Evolutionary conservation across 2,329 filamentous ascomycete genomes (phyloP).

Genomic region (Fusarium coffeatum): DNA sequence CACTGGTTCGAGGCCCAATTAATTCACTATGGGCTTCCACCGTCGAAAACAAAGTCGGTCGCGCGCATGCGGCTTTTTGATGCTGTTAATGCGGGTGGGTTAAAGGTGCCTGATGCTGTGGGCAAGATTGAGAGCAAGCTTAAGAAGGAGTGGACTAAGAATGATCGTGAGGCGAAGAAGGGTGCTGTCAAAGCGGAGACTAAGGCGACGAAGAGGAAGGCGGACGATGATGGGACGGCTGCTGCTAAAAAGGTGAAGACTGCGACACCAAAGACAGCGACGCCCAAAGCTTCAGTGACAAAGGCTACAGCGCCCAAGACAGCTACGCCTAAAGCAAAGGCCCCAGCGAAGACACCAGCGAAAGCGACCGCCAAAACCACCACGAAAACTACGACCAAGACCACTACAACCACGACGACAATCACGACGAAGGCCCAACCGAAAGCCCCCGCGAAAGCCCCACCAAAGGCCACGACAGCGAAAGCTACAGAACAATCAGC

Average conservation of each 20-base stretch:
- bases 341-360: not conserved
- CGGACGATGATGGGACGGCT: not conserved
- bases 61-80: constrained; percentile 70
- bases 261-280: not conserved
- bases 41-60: constrained; percentile 68
- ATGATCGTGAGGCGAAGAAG: constrained; percentile 62
- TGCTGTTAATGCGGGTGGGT: constrained; percentile 60
- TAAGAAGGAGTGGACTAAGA: constrained; percentile 67
- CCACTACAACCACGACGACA: not conserved
- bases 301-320: not conserved
- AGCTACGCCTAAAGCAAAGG: not conserved
- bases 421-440: not conserved
- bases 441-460: not conserved
- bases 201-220: constrained; percentile 48
- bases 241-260: constrained; percentile 24
- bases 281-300: not conserved
- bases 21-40: constrained; percentile 69
- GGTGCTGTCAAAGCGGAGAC: constrained; percentile 10
- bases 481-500: not conserved
- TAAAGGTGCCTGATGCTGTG: constrained; percentile 63
- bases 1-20: constrained; percentile 74
- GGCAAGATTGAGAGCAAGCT: constrained; percentile 63
- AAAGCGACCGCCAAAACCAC: constrained; percentile 3
- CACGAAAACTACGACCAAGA: constrained; percentile 1
- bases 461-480: not conserved